Base-by-base conservation (phyloP, 2,329 filamentous ascomycete genomes). In the Diaporthe capsici region DNA sequence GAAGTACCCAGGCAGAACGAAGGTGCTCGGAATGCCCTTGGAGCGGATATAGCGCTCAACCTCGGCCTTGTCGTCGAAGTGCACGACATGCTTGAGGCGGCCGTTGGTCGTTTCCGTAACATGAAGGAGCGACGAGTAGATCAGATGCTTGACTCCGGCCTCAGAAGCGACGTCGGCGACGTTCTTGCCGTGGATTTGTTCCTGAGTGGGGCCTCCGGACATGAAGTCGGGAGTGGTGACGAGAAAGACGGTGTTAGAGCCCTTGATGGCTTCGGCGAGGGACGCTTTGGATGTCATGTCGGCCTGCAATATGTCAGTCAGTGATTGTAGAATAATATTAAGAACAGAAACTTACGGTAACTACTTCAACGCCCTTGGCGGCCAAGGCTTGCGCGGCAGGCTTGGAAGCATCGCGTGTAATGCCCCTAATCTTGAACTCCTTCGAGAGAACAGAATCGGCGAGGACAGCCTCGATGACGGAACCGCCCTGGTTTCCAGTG, bases 401-500 rank as follows among this genome's bases (percentile, higher is more conserved):
- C 77, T 87, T 87, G 37, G 80, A 81, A 1, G 81, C 78, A 79
- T 88, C 84, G n/a, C 88, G 85, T 4, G 87, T 89, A 74, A 90
- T 81, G 61, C 83, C 88, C 2, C 87, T 85, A 61, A 90, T 82
- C 37, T 81, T 83, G 82, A 85, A 89, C 61, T 85, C 81, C 42
- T 84, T 82, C 51, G 84, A 85, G 22, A 88, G 83, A n/a, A 79
- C 80, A 3, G 87, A 79, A 82, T 90, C 86, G 72, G 82, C 83
- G 76, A 90, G 86, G 76, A 89, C 83, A 71, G 83, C 81, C 4
- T 80, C 76, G 73, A 88, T 82, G 42, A 89, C 86, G 42, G 87
- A 87, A 49, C 85, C 85, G 57, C 88, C 88, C 79, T 90, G 88
- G 76, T 85, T 84, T 74, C 87, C 87, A 3, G 87, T 88, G 71